Evolutionary conservation across 2,329 filamentous ascomycete species (phyloP), one percentile per base, ranked within the genome.

Genomic region (Venturiaceae sp.): DNA sequence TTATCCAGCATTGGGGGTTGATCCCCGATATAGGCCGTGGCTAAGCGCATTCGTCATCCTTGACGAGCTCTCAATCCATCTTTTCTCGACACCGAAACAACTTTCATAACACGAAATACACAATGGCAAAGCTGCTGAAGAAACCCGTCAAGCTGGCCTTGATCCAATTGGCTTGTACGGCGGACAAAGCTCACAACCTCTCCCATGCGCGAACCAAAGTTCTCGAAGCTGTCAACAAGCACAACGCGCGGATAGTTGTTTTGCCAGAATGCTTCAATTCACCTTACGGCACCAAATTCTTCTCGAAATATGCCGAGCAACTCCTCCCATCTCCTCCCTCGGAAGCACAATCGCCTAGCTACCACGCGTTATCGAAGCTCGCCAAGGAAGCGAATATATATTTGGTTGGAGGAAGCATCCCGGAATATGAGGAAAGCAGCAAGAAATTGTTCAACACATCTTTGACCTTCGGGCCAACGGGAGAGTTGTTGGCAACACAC

Each of bases 251-350:
- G 59, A 84, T 99, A 60, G 86, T 97, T 63, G 90, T 97, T 34
- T 83, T 99, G 19, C 94, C 94, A 36, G 94, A 99, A 77, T 99
- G 94, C 80, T 99, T 99, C 84, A 99, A 99, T 78, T 95, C 89
- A 44, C 94, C 94, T 8, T 99, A 99, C 74, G 94, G 94, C 64
- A 91, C 85, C 64, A 81, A 90, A 68, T 92, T 86, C 79, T 99
- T 99, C 75, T 87, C 92, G 57, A 83, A 85, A 61, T 97, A 97
- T 72, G 92, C 94, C 64, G 94, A 99, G 74, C 86, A 84, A 1
- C 84, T 97, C n/a, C 78, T 83, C 1, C 90, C 90, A 0, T 86
- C 84, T 3, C 89, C 90, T 30, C 90, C 91, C 0, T 77, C 84
- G 3, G 70, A 77, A 61, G 80, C 83, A 50, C 83, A 87, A 66